Evolutionary conservation across 352 stramenopile species (phyloP).

Genomic region (Phytophthora kernoviae): DNA sequence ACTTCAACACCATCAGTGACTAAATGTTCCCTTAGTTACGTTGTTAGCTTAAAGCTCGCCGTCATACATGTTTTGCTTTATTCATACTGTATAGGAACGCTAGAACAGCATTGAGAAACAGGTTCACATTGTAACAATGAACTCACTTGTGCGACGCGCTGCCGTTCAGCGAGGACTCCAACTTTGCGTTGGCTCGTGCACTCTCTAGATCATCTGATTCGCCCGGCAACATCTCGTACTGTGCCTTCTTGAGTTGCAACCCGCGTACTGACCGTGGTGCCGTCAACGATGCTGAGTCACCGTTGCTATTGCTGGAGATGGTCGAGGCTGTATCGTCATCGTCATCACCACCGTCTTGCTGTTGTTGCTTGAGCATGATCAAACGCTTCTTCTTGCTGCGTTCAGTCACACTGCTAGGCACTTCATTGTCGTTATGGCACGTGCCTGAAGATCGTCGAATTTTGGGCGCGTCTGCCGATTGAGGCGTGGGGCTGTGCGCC

Average conservation of each 20-base stretch:
- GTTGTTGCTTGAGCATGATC: constrained; percentile 16
- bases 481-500: constrained; percentile 14
- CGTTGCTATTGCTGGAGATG: constrained; percentile 23
- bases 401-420: constrained; percentile 7
- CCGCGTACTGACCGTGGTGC: constrained; percentile 22
- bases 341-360: constrained; percentile 15
- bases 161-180: constrained; percentile 16
- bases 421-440: constrained; percentile 14
- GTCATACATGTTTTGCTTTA: too few species aligned
- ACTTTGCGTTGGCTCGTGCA: constrained; percentile 28
- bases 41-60: too few species aligned
- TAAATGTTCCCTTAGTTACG: too few species aligned
- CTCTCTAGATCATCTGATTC: constrained; percentile 34
- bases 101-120: not conserved
- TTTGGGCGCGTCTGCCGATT: constrained; percentile 10
- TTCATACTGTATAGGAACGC: constrained; percentile 15
- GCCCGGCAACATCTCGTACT: constrained; percentile 61
- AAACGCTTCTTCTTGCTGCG: constrained; percentile 27
- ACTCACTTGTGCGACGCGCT: constrained; percentile 10
- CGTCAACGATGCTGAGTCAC: constrained; percentile 18
- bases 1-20: too few species aligned
- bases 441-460: constrained; percentile 17
- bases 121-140: not conserved
- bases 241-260: constrained; percentile 55
- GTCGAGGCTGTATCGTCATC: constrained; percentile 23